phyloP scores from a whole-genome alignment of 2,329 filamentous ascomycete genomes.

The Alternaria sp. region DNA sequence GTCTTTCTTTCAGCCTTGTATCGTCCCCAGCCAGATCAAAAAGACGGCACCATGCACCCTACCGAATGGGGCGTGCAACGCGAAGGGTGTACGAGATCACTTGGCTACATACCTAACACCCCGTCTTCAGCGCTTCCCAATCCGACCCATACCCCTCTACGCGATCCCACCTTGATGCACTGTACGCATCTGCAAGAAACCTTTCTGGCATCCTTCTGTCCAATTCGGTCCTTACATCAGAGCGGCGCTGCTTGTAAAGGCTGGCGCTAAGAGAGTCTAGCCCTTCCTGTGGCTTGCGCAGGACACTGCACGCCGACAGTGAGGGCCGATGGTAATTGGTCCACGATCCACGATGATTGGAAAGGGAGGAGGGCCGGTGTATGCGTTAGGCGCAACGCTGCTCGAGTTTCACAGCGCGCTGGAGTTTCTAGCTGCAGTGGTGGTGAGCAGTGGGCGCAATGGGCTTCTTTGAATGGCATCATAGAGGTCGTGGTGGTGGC shows the following conservation, averaged over 20 bases:
- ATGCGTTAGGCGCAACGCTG: not conserved
- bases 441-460: not conserved
- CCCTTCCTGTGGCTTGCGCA: constrained; percentile 39
- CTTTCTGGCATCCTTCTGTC: not conserved
- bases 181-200: not conserved
- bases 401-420: not conserved
- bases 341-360: constrained; percentile 3
- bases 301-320: constrained; percentile 16
- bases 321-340: constrained; percentile 15
- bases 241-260: not conserved
- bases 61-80: not conserved
- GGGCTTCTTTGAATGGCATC: not conserved
- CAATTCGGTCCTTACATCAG: not conserved
- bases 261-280: constrained; percentile 27
- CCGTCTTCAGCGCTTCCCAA: not conserved
- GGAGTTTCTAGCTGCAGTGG: not conserved
- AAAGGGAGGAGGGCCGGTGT: not conserved
- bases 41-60: not conserved
- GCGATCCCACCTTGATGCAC: not conserved
- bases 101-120: not conserved
- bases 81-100: not conserved
- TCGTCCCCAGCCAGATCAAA: not conserved
- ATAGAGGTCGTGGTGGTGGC: not conserved
- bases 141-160: not conserved
- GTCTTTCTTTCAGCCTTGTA: not conserved